Percentiles rank a stretch among this genome's conserved stretches.
These are phyloP conservation scores for Leccinum cinnamomeum DNA, from an alignment of 1,284 basidiomycete species.

Conservation along the genomic window DNA sequence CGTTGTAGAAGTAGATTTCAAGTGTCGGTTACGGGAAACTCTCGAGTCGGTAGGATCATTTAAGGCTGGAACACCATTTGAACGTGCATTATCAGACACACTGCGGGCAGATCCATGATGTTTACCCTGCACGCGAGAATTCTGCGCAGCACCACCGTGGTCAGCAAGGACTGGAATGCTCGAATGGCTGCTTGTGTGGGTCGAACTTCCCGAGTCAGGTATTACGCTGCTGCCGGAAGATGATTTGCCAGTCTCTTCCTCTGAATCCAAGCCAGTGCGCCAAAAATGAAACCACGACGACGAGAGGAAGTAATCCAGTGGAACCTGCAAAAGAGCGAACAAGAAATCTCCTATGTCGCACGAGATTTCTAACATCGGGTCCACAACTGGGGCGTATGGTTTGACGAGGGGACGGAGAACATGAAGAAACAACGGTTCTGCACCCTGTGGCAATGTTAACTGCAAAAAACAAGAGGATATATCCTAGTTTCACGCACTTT, in stretches of 20 bases:
- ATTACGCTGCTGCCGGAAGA: conserved; percentile 8
- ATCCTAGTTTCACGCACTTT: conserved; percentile 49
- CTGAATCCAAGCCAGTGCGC: conserved; percentile 14
- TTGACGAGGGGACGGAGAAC: conserved; percentile 69
- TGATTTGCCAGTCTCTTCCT: conserved; percentile 14
- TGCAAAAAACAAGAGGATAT: conserved; percentile 3
- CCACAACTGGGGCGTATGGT: conserved; percentile 63
- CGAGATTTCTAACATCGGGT: conserved; percentile 56
- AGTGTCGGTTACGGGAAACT: conserved; percentile 11
- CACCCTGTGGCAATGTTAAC: conserved; percentile 51
- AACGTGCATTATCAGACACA: conserved; percentile 18
- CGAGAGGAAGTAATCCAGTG: conserved; percentile 46
- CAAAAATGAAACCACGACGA: conserved; percentile 41
- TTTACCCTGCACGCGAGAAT: conserved; percentile 12
- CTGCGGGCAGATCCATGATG: conserved; percentile 17
- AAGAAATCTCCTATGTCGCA: conserved; percentile 64
- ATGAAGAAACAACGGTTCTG: conserved; percentile 76
- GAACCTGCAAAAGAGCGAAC: conserved; percentile 55
- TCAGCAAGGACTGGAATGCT: conserved; percentile 16
- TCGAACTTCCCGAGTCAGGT: conserved; percentile 4
- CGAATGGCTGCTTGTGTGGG: conserved; percentile 10
- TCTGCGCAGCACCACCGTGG: conserved; percentile 4
- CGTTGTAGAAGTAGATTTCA: conserved; percentile 18
- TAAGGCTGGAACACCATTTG: conserved; percentile 1
- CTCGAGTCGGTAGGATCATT: conserved; percentile 6